Conservation (phyloP, 257 asterid genomes). For the Capsicum rhomboideum region DNA sequence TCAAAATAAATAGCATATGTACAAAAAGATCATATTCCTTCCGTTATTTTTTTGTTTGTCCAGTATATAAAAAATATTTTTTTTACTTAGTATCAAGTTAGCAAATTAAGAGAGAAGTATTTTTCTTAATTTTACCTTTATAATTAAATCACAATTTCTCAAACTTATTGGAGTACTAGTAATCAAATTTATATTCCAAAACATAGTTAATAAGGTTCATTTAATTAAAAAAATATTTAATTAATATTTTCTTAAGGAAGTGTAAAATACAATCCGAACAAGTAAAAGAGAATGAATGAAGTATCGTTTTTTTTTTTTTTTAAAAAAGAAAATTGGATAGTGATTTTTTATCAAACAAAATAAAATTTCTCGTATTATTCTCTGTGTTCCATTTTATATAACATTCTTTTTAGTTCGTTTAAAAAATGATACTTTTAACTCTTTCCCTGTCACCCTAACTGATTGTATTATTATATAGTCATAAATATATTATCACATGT, state of each 20-base stretch:
- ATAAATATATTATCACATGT: too few relatives aligned
- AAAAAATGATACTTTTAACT: too few relatives aligned
- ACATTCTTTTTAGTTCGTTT: too few relatives aligned
- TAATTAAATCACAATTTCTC: background rate
- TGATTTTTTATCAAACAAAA: too few relatives aligned
- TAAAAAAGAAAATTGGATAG: background rate
- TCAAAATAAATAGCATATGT: too few relatives aligned
- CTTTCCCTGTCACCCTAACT: too few relatives aligned
- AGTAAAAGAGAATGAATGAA: background rate
- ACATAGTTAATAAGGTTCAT: background rate
- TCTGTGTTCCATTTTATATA: too few relatives aligned
- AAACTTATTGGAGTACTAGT: background rate
- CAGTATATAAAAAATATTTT: background rate
- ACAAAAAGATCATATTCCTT: background rate
- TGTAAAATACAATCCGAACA: background rate
- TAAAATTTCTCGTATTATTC: too few relatives aligned
- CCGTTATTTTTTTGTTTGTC: background rate
- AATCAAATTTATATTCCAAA: background rate
- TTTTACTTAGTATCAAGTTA: background rate
- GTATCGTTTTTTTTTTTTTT: background rate
- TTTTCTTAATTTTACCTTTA: background rate
- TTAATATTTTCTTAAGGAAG: background rate
- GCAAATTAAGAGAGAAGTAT: background rate
- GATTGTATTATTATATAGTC: too few relatives aligned
- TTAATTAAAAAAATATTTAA: background rate